phyloP scores from a whole-genome alignment of 2,329 filamentous ascomycete species.

The Apiospora sp. region DNA sequence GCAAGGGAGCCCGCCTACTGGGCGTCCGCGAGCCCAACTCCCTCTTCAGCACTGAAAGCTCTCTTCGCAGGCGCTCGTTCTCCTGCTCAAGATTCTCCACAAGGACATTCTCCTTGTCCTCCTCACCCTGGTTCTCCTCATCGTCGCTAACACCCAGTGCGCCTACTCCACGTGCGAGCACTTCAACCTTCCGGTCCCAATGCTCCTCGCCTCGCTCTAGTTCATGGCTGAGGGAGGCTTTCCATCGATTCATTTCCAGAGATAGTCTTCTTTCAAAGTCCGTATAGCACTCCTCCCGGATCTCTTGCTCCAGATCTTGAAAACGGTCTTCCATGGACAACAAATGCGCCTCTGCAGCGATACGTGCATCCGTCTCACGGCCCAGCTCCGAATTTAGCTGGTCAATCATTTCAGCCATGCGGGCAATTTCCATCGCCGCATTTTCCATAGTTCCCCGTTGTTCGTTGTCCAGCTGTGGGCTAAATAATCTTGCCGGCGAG shows the following conservation, averaged over 20 bases:
- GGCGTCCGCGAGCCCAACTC: slow-evolving; percentile 72
- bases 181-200: slow-evolving; percentile 86
- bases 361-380: slow-evolving; percentile 73
- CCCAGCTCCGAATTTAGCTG: slow-evolving; percentile 73
- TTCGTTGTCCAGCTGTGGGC: slow-evolving; percentile 56
- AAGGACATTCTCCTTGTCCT: slow-evolving; percentile 68
- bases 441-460: slow-evolving; percentile 80
- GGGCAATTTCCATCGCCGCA: slow-evolving; percentile 80
- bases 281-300: slow-evolving; percentile 86
- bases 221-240: slow-evolving; percentile 79
- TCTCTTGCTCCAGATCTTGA: slow-evolving; percentile 77
- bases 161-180: slow-evolving; percentile 66
- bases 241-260: slow-evolving; percentile 82
- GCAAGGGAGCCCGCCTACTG: slow-evolving; percentile 63
- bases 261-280: slow-evolving; percentile 85
- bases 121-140: slow-evolving; percentile 56
- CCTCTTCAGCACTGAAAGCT: slow-evolving; percentile 70
- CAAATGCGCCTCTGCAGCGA: slow-evolving; percentile 77
- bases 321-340: slow-evolving; percentile 72
- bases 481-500: slow-evolving; percentile 36
- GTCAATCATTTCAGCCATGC: slow-evolving; percentile 81
- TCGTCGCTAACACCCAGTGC: slow-evolving; percentile 49
- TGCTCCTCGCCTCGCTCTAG: slow-evolving; percentile 83
- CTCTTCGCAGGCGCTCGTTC: slow-evolving; percentile 72
- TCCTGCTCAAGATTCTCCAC: slow-evolving; percentile 73